Conservation (phyloP, 163 green algal genomes). For the Trebouxia gelatinosa region DNA sequence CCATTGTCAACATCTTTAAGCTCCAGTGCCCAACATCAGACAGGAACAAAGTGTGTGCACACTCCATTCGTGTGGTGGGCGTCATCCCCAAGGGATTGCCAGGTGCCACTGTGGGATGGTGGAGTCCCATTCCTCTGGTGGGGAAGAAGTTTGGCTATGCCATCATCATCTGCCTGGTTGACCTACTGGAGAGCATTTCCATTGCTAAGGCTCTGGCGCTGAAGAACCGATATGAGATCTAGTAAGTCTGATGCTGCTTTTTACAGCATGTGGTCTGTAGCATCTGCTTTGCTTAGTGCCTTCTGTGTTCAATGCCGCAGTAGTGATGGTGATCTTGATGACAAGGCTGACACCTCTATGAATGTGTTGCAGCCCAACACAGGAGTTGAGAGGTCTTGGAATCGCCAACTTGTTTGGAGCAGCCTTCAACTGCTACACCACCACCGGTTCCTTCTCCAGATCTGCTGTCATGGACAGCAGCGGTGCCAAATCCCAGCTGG, state of each 20-base stretch:
- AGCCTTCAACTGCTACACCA: slow-evolving; percentile 87
- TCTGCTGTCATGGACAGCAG: slow-evolving; percentile 82
- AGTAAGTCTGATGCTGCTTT: too few relatives aligned
- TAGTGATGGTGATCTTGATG: too few relatives aligned
- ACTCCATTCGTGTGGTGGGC: slow-evolving; percentile 44
- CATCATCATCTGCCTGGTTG: slow-evolving; percentile 65
- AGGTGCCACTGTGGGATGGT: slow-evolving; percentile 57
- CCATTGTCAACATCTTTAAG: slow-evolving; percentile 66
- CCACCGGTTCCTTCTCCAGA: slow-evolving; percentile 86
- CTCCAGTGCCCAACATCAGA: slow-evolving; percentile 37
- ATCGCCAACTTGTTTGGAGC: slow-evolving; percentile 86
- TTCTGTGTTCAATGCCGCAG: too few relatives aligned
- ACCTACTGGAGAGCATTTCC: slow-evolving; percentile 74
- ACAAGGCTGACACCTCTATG: too few relatives aligned
- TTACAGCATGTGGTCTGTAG: too few relatives aligned
- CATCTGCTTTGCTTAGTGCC: too few relatives aligned
- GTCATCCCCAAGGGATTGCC: slow-evolving; percentile 61
- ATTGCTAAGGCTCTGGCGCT: slow-evolving; percentile 72
- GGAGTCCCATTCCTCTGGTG: slow-evolving; percentile 59
- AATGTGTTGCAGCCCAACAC: slow-evolving; percentile 64
- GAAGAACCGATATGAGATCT: slow-evolving; percentile 71
- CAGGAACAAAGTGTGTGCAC: slow-evolving; percentile 16
- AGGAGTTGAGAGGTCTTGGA: slow-evolving; percentile 88
- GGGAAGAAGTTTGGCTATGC: slow-evolving; percentile 60
- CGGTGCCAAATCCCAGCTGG: slow-evolving; percentile 66